Percentiles rank a stretch among this genome's conserved stretches.
phyloP scores from a whole-genome alignment of 805 yeast genomes.

The Lachancea sp. region DNA sequence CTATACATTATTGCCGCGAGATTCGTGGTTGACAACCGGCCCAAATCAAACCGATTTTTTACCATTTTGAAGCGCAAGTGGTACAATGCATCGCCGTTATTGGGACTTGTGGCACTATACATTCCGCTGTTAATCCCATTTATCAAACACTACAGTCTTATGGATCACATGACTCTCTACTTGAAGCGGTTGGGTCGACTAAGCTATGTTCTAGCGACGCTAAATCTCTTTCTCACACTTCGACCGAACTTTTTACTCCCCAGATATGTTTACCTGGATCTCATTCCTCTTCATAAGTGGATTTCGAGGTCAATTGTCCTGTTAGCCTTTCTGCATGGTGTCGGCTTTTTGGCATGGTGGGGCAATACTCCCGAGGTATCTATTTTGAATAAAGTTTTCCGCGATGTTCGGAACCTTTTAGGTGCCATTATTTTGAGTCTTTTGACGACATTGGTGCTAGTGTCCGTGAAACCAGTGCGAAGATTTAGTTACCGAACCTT shows the following conservation, averaged over 20 bases:
- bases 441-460: constrained; percentile 35
- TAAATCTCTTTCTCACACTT: constrained; percentile 49
- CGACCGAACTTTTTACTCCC: constrained; percentile 49
- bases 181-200: constrained; percentile 59
- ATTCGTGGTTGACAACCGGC: background rate
- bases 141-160: constrained; percentile 31
- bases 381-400: constrained; percentile 32
- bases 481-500: constrained; percentile 45
- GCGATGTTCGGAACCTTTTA: constrained; percentile 37
- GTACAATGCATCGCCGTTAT: constrained; percentile 30
- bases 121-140: constrained; percentile 34
- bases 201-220: constrained; percentile 50
- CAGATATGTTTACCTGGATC: constrained; percentile 43
- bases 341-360: constrained; percentile 51
- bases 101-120: constrained; percentile 34
- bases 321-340: constrained; percentile 43
- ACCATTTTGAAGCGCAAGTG: background rate
- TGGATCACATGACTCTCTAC: constrained; percentile 19
- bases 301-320: constrained; percentile 50
- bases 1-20: constrained; percentile 32
- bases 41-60: background rate
- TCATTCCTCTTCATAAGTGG: constrained; percentile 64
- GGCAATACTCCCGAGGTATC: constrained; percentile 30
- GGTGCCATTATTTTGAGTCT: constrained; percentile 44
- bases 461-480: constrained; percentile 48